phyloP scores from a whole-genome alignment of 202 grass and related monocot species.

The Cymbopogon flexuosus region DNA sequence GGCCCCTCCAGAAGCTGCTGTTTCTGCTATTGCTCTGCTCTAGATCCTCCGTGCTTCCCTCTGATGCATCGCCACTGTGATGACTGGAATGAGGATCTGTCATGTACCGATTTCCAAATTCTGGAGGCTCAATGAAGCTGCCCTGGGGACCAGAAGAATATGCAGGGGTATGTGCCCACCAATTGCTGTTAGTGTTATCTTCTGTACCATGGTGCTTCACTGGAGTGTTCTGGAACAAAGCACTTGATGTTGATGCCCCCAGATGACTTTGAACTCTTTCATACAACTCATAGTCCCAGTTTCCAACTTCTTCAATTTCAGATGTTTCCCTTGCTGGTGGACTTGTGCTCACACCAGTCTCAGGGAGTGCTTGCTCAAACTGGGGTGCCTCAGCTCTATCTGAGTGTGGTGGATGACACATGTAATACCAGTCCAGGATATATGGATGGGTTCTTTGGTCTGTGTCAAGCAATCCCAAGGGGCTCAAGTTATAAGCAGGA shows the following conservation, averaged over 20 bases:
- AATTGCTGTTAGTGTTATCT: conserved; percentile 26
- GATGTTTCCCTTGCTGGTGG: conserved; percentile 24
- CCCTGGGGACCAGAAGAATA: conserved; percentile 30
- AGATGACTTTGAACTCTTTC: conserved; percentile 51
- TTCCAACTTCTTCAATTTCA: conserved; percentile 46
- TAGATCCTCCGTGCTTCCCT: conserved; percentile 31
- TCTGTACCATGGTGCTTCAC: background rate
- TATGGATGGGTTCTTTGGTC: conserved; percentile 63
- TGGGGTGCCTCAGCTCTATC: conserved; percentile 31
- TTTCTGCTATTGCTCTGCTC: conserved; percentile 31
- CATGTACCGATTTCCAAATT: conserved; percentile 41
- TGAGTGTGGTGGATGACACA: conserved; percentile 35
- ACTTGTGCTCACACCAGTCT: conserved; percentile 14
- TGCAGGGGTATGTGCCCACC: conserved; percentile 35
- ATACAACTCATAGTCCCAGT: conserved; percentile 23
- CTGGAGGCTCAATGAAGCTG: conserved; percentile 64
- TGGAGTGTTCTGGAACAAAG: conserved; percentile 41
- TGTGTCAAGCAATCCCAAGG: conserved; percentile 55
- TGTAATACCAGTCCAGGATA: conserved; percentile 92
- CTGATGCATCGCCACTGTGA: conserved; percentile 28
- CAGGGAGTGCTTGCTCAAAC: conserved; percentile 12
- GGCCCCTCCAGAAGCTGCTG: conserved; percentile 30
- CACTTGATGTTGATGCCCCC: conserved; percentile 65
- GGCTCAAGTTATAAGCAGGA: conserved; percentile 42
- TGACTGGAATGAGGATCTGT: conserved; percentile 21